A percentile compares a stretch with the other conserved stretches of the same genome.
Conservation (phyloP, 1,284 basidiomycete genomes). For the Trichosporon asahii region DNA sequence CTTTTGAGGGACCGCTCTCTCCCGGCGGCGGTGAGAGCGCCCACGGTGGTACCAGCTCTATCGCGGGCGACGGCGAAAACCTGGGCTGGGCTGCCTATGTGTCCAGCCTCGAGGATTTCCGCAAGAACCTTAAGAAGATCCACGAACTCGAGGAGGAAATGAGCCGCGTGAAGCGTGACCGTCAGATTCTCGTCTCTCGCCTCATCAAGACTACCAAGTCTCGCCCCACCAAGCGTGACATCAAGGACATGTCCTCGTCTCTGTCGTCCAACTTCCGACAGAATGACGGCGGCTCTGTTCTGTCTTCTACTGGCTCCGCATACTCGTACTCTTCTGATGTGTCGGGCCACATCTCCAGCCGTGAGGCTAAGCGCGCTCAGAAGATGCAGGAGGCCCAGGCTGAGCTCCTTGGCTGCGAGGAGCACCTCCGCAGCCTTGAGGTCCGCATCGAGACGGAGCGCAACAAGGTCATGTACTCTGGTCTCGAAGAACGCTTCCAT, state of each 20-base stretch:
- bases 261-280: conserved; percentile 13
- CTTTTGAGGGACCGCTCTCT: conserved; percentile 50
- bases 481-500: conserved; percentile 49
- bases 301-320: conserved; percentile 34
- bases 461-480: conserved; percentile 51
- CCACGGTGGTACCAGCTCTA: not conserved
- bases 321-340: conserved; percentile 34
- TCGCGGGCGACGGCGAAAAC: conserved; percentile 25
- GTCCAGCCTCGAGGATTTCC: conserved; percentile 45
- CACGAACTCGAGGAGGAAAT: conserved; percentile 52
- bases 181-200: conserved; percentile 50
- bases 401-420: conserved; percentile 51
- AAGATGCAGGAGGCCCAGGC: conserved; percentile 52
- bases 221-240: conserved; percentile 46
- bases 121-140: conserved; percentile 51
- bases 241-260: conserved; percentile 39
- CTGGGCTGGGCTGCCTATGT: conserved; percentile 51
- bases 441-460: conserved; percentile 49
- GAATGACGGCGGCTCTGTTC: conserved; percentile 13
- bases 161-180: conserved; percentile 48
- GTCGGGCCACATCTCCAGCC: conserved; percentile 29
- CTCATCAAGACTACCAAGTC: conserved; percentile 52
- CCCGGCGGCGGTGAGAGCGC: conserved; percentile 15
- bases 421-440: conserved; percentile 48
- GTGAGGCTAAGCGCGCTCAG: conserved; percentile 44